phyloP scores from a whole-genome alignment of 2,329 filamentous ascomycete genomes.

The Huntiella abstrusa region DNA sequence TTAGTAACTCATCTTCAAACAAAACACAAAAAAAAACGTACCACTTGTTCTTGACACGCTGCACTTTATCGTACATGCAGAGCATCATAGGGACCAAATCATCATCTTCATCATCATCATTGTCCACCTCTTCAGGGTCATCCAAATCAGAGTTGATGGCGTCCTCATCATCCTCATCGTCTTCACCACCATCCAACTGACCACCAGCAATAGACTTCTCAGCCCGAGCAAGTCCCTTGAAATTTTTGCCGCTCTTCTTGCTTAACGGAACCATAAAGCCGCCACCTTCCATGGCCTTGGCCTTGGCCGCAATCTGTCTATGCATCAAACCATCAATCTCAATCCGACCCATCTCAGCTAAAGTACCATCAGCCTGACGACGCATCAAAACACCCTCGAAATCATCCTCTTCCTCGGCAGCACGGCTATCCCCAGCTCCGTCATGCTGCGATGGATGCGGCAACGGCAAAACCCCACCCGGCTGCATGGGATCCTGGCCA shows the following conservation, averaged over 20 bases:
- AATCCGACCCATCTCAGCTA: constrained; percentile 35
- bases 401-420: constrained; percentile 30
- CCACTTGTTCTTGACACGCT: constrained; percentile 98
- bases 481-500: constrained; percentile 19
- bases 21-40: constrained; percentile 20
- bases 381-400: constrained; percentile 41
- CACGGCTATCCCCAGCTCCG: constrained; percentile 38
- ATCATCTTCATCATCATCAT: constrained; percentile 76
- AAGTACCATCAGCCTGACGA: constrained; percentile 32
- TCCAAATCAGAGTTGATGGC: constrained; percentile 98
- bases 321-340: constrained; percentile 54
- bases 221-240: not conserved
- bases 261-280: constrained; percentile 57
- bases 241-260: constrained; percentile 24
- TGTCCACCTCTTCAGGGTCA: constrained; percentile 70
- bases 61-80: constrained; percentile 98
- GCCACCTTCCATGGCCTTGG: constrained; percentile 52
- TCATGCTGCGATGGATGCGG: constrained; percentile 42
- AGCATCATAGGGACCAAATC: constrained; percentile 80
- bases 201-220: constrained; percentile 30
- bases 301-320: constrained; percentile 44
- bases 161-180: constrained; percentile 59
- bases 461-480: constrained; percentile 16
- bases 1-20: not conserved
- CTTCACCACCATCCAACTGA: constrained; percentile 32